Evolutionary conservation across 805 yeast genomes (phyloP).

Genomic region (Starmerella vitae): DNA sequence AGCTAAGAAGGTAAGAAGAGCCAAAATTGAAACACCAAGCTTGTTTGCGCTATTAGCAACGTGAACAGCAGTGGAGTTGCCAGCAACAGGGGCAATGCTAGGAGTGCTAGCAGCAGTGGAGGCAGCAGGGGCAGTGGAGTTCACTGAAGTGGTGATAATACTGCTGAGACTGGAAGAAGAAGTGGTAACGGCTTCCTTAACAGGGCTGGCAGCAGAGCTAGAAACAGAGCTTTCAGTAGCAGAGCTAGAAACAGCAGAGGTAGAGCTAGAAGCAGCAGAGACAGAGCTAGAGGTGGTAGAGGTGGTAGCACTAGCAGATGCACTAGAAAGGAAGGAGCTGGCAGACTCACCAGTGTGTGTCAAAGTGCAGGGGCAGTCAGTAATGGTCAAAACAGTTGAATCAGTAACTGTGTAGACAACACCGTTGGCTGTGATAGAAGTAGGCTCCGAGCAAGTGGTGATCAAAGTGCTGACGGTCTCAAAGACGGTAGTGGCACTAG

Average conservation of each 20-base stretch:
- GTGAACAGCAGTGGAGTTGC: neutral
- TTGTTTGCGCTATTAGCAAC: neutral
- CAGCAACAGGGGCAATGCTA: neutral
- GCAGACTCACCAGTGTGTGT: conserved; percentile 2
- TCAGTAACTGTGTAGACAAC: conserved; percentile 9
- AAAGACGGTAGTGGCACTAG: conserved; percentile 1
- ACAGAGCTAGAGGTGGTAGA: neutral
- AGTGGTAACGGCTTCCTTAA: neutral
- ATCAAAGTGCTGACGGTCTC: conserved; percentile 7
- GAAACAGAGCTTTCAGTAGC: neutral
- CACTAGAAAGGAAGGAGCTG: too few species aligned
- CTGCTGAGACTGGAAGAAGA: neutral
- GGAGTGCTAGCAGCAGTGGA: neutral
- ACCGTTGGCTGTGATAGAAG: conserved; percentile 8
- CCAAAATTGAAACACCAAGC: neutral
- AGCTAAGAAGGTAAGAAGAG: neutral
- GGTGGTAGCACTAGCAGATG: neutral
- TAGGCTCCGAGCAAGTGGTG: conserved; percentile 8
- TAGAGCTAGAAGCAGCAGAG: neutral
- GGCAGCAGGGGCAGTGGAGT: too few species aligned
- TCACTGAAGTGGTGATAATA: too few species aligned
- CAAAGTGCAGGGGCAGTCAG: conserved; percentile 17
- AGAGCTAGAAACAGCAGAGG: neutral
- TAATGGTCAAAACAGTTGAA: conserved; percentile 10
- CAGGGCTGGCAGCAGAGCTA: neutral